A percentile compares a stretch with the other conserved stretches of the same genome.
Conservation (phyloP, 2,329 filamentous ascomycete genomes). For the Sclerotinia minor region DNA sequence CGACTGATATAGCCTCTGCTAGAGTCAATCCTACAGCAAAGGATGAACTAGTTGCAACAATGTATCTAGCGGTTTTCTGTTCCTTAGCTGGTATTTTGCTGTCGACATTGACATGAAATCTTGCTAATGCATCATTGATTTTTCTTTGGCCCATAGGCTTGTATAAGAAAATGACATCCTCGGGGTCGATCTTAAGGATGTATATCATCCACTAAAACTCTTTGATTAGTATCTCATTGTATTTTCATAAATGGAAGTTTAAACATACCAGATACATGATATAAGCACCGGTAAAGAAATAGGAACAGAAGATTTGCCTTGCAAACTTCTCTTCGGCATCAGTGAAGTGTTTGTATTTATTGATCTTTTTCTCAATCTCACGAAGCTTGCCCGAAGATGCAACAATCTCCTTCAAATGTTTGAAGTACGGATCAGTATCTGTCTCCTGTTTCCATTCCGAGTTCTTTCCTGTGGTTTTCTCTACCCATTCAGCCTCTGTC, state of each 20-base stretch:
- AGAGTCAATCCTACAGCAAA: conserved; percentile 15
- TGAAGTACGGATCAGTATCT: conserved; percentile 10
- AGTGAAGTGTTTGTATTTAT: background rate
- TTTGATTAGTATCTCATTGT: conserved; percentile 1
- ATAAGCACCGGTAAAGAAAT: conserved; percentile 3
- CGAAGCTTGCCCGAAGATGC: conserved; percentile 11
- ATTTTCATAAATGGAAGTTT: background rate
- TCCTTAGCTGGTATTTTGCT: background rate
- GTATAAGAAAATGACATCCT: conserved; percentile 9
- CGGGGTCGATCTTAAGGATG: background rate
- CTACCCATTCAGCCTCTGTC: background rate
- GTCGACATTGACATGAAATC: conserved; percentile 15
- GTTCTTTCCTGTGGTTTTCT: background rate
- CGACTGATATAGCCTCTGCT: conserved; percentile 4
- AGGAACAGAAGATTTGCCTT: conserved; percentile 11
- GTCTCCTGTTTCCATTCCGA: background rate
- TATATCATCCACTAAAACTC: conserved; percentile 10
- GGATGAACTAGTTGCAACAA: conserved; percentile 16
- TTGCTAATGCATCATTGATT: background rate
- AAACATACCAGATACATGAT: conserved; percentile 15
- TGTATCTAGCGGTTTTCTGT: conserved; percentile 8
- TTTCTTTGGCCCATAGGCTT: background rate
- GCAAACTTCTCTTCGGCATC: background rate
- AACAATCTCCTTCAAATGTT: background rate
- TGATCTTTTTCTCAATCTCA: conserved; percentile 6